Evolutionary conservation across 2,329 filamentous ascomycete species (phyloP).

Genomic region (Harringtonia aguacate): DNA sequence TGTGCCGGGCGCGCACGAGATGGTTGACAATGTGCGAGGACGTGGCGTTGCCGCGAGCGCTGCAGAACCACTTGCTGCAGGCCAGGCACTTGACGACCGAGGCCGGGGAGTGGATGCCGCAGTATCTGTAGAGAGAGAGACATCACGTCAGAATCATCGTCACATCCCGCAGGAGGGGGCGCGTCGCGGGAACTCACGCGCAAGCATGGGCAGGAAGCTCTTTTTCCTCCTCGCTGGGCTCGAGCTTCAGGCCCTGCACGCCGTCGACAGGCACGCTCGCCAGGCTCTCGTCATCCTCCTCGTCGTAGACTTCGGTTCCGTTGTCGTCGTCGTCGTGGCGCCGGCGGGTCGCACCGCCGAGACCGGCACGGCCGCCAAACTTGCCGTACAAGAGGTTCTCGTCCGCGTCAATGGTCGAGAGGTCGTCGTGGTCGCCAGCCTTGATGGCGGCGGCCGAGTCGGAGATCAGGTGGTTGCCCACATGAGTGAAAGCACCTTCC

Average conservation of each 20-base stretch:
- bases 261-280: conserved; percentile 74
- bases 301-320: conserved; percentile 70
- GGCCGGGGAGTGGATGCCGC: conserved; percentile 90
- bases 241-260: conserved; percentile 51
- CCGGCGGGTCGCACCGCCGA: conserved; percentile 36
- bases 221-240: conserved; percentile 66
- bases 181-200: conserved; percentile 53
- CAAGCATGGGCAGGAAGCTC: conserved; percentile 91
- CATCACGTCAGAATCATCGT: background rate
- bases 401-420: conserved; percentile 62
- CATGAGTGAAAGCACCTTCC: conserved; percentile 82
- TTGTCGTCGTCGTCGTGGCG: conserved; percentile 84
- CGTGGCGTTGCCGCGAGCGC: conserved; percentile 88
- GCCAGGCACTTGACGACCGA: conserved; percentile 93
- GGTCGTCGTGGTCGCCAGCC: conserved; percentile 66
- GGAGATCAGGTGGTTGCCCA: conserved; percentile 77
- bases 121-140: conserved; percentile 59
- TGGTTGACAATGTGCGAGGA: conserved; percentile 99
- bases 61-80: conserved; percentile 99
- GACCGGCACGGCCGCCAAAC: conserved; percentile 46
- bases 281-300: conserved; percentile 67
- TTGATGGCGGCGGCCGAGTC: conserved; percentile 82
- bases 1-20: conserved; percentile 91
- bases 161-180: background rate
- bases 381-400: conserved; percentile 71